Evolutionary conservation across 2,329 filamentous ascomycete genomes (phyloP).

Genomic region (Claviceps africana): DNA sequence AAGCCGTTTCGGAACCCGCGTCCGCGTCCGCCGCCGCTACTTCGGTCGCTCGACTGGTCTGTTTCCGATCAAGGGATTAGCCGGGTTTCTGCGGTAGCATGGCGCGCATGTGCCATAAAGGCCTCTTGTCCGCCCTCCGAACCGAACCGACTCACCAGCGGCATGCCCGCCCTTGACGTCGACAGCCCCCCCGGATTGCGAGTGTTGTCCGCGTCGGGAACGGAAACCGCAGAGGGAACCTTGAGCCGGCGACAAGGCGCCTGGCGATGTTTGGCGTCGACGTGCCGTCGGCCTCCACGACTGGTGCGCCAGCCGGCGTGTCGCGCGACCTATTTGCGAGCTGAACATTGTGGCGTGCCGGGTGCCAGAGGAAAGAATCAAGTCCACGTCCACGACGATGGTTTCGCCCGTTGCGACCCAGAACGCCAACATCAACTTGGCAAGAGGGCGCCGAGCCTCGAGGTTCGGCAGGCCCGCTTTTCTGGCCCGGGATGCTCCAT

Average conservation of each 20-base stretch:
- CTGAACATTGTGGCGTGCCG: too few relatives aligned
- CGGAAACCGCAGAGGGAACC: neutral
- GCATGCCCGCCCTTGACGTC: neutral
- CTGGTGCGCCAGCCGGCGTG: slow-evolving; percentile 2
- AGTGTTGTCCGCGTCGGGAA: slow-evolving; percentile 2
- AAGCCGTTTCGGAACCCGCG: slow-evolving; percentile 11
- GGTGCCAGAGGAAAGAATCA: too few relatives aligned
- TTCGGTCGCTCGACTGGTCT: neutral
- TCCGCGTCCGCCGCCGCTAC: neutral
- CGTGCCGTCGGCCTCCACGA: neutral
- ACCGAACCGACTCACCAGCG: neutral
- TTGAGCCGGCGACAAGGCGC: neutral
- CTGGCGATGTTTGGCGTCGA: neutral
- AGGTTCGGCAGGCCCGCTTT: slow-evolving; percentile 2
- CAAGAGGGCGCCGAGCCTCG: neutral
- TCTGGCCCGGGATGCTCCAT: neutral
- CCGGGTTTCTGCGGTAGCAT: too few relatives aligned
- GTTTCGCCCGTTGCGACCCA: neutral
- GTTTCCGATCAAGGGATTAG: too few relatives aligned
- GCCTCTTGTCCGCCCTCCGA: too few relatives aligned
- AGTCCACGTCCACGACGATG: too few relatives aligned
- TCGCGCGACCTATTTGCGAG: neutral
- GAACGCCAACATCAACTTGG: neutral
- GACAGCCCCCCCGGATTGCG: too few relatives aligned
- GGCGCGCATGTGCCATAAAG: too few relatives aligned